phyloP scores from a whole-genome alignment of 1,139 yeast species.

The Yamadazyma jaroonii region DNA sequence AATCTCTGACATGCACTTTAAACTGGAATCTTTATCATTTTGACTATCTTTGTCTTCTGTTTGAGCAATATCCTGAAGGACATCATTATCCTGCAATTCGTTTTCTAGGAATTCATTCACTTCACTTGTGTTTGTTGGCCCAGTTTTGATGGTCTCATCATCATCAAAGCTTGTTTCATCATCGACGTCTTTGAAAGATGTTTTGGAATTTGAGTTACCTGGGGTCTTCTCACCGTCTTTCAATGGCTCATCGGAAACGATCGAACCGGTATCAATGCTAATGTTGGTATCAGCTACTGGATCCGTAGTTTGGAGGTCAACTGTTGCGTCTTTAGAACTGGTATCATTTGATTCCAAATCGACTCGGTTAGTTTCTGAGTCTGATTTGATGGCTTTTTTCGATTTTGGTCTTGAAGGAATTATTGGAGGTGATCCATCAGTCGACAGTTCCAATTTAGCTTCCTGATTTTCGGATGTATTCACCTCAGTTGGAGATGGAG shows the following conservation, averaged over 20 bases:
- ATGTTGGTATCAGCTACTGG: no score
- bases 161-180: constrained; percentile 25
- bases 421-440: background rate
- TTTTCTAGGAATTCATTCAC: background rate
- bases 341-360: background rate
- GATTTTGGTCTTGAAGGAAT: constrained; percentile 6
- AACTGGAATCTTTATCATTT: no score
- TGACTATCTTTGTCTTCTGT: no score
- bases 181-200: constrained; percentile 28
- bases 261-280: no score
- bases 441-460: background rate
- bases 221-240: constrained; percentile 37
- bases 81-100: background rate
- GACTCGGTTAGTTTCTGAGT: background rate
- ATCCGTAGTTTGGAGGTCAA: no score
- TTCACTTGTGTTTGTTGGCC: no score
- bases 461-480: background rate
- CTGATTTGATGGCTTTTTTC: constrained; percentile 7
- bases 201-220: constrained; percentile 31
- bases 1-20: no score
- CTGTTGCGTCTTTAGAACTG: background rate
- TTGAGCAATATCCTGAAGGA: background rate
- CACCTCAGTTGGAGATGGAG: background rate
- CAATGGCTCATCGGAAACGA: no score
- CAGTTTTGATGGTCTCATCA: constrained; percentile 28